Conservation (phyloP, 1,284 basidiomycete species). For the Meira nashicola region DNA sequence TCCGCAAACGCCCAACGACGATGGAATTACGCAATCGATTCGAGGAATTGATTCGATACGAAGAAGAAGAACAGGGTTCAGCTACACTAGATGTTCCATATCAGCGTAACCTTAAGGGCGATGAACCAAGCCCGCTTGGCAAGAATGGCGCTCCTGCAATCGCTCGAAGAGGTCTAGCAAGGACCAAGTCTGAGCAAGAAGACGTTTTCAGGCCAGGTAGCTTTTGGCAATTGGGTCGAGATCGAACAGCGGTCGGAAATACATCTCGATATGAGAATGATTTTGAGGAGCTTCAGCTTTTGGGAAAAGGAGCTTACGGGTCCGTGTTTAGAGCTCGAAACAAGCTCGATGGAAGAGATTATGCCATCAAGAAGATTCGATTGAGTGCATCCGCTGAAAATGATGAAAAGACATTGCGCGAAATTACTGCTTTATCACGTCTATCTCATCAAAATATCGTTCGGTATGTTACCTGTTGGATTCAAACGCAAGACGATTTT, state of each 20-base stretch:
- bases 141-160: background rate
- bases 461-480: slow-evolving; percentile 61
- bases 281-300: slow-evolving; percentile 13
- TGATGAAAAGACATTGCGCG: slow-evolving; percentile 73
- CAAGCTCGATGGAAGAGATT: slow-evolving; percentile 59
- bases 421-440: slow-evolving; percentile 81
- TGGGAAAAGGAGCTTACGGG: slow-evolving; percentile 83
- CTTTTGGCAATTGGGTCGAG: slow-evolving; percentile 43
- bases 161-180: background rate
- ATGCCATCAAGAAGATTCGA: slow-evolving; percentile 81
- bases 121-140: no score
- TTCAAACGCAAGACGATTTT: slow-evolving; percentile 30
- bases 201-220: slow-evolving; percentile 21
- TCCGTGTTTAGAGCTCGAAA: slow-evolving; percentile 90
- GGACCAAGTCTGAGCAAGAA: slow-evolving; percentile 1
- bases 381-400: slow-evolving; percentile 68
- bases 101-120: no score
- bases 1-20: slow-evolving; percentile 31
- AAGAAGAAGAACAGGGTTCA: slow-evolving; percentile 21
- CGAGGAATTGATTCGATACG: slow-evolving; percentile 39
- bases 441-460: slow-evolving; percentile 86
- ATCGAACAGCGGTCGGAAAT: background rate
- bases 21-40: slow-evolving; percentile 26
- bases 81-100: background rate
- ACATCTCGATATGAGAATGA: slow-evolving; percentile 10